Evolutionary conservation across 2,329 filamentous ascomycete genomes (phyloP), one percentile per base, ranked within the genome.

Genomic region (Xylariaceae sp.): DNA sequence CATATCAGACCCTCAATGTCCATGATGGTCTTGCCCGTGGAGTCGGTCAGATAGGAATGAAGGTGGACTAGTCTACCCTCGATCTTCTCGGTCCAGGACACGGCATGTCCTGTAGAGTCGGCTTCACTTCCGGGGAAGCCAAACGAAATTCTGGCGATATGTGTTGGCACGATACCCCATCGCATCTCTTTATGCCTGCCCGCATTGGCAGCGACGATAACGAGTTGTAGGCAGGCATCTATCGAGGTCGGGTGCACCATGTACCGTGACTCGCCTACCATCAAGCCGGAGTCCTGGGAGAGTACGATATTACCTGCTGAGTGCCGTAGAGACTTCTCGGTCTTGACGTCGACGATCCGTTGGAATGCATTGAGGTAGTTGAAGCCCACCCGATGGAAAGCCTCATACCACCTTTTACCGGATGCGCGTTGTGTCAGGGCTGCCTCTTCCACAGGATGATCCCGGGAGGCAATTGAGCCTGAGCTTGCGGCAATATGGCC

Each of bases 211-310:
- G 57, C 49, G 21, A 53, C 44, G 40, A 65, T 60, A n/a, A 59
- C 49, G 9, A 61, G 34, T 26, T 66, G 65, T 2, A 67, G 47
- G 36, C 56, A 58, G 22, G 56, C 56, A 45, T 72, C 69, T 26
- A 72, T 59, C 43, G 67, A 67, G 3, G 63, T 59, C 0, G 70
- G 70, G 42, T 72, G 70, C 29, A 71, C 55, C 19, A 65, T 57
- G 22, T 70, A 61, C 1, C 64, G 60, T 8, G 63, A 65, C 50
- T 58, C 55, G 13, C 49, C 57, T 18, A 18, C 15, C 50, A 55
- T 59, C 8, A 44, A 12, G 6, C 49, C 53, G n/a, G 47, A 55
- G 12, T 19, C 44, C 13, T 52, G 19, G 10, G 39, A 21, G 6
- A 61, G 30, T 15, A 42, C 39, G 7, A 59, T 36, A 12, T 47